phyloP scores from a whole-genome alignment of 2,329 filamentous ascomycete species.

The Proliferodiscus dingleyae region DNA sequence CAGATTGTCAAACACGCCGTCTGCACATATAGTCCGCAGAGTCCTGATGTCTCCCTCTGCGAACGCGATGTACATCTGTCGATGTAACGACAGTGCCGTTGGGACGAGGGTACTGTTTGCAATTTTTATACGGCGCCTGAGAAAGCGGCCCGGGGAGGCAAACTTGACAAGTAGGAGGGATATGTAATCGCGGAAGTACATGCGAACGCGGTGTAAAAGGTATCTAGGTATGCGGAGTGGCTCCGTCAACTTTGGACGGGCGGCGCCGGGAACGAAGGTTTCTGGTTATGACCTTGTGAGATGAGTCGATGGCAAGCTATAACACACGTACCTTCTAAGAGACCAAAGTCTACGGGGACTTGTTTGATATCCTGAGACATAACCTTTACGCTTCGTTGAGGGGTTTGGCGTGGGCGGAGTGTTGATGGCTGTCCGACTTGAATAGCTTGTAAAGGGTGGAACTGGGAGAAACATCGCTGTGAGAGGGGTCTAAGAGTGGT shows the following conservation, averaged over 20 bases:
- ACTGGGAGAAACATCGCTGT: constrained; percentile 23
- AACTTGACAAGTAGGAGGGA: constrained; percentile 17
- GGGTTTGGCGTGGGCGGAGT: background rate
- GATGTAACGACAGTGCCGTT: constrained; percentile 55
- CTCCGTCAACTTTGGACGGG: constrained; percentile 23
- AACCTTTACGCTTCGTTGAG: constrained; percentile 16
- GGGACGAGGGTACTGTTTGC: constrained; percentile 40
- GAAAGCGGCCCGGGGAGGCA: constrained; percentile 16
- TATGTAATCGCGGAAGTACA: constrained; percentile 19
- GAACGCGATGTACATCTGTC: constrained; percentile 55
- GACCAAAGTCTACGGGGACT: background rate
- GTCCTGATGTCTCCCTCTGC: constrained; percentile 51
- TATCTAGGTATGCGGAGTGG: constrained; percentile 18
- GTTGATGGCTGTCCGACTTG: background rate
- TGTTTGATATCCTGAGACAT: constrained; percentile 14
- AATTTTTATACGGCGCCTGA: constrained; percentile 36
- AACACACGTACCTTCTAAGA: background rate
- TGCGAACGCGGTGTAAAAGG: constrained; percentile 22
- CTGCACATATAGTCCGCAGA: constrained; percentile 49
- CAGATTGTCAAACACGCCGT: constrained; percentile 48
- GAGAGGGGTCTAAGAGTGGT: constrained; percentile 4
- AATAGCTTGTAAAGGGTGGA: constrained; percentile 7
- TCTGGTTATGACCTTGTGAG: constrained; percentile 18
- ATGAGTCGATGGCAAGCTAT: background rate
- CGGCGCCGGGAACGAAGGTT: constrained; percentile 34